Evolutionary conservation across 192 early-diverging fungal genomes (phyloP).

Genomic region (Coemansia sp.): DNA sequence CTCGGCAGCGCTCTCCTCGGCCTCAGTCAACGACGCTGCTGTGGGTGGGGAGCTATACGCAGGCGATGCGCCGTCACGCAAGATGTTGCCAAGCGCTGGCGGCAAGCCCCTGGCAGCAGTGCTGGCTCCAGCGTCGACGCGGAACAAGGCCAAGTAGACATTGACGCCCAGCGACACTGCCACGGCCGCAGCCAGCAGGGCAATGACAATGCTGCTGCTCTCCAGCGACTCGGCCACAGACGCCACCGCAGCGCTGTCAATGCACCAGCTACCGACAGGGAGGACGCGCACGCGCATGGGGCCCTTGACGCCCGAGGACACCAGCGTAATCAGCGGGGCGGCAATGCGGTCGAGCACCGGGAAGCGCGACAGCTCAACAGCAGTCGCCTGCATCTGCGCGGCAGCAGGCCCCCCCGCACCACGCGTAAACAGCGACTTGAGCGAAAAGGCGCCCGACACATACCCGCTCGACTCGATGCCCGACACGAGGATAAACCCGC

Average conservation of each 20-base stretch:
- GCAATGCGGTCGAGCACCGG: constrained; percentile 41
- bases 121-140: not conserved
- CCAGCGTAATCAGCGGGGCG: constrained; percentile 33
- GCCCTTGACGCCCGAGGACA: not conserved
- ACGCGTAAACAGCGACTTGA: constrained; percentile 33
- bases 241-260: constrained; percentile 8
- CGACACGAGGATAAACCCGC: constrained; percentile 46
- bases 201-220: constrained; percentile 43
- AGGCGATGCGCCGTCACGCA: constrained; percentile 19
- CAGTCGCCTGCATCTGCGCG: not conserved
- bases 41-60: not conserved
- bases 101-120: constrained; percentile 3
- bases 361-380: constrained; percentile 38
- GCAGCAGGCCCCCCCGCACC: not conserved
- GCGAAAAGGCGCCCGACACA: constrained; percentile 48
- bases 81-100: constrained; percentile 24
- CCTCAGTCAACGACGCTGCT: not conserved
- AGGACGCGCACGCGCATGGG: constrained; percentile 41
- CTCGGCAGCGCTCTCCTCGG: constrained; percentile 27
- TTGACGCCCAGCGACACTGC: constrained; percentile 49
- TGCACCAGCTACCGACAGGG: constrained; percentile 33
- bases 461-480: constrained; percentile 50
- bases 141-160: constrained; percentile 44
- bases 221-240: constrained; percentile 19
- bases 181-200: constrained; percentile 38